These are phyloP conservation scores for Catenaria anguillulae DNA, from an alignment of 371 early-diverging fungal genomes.

Conservation along the genomic window DNA sequence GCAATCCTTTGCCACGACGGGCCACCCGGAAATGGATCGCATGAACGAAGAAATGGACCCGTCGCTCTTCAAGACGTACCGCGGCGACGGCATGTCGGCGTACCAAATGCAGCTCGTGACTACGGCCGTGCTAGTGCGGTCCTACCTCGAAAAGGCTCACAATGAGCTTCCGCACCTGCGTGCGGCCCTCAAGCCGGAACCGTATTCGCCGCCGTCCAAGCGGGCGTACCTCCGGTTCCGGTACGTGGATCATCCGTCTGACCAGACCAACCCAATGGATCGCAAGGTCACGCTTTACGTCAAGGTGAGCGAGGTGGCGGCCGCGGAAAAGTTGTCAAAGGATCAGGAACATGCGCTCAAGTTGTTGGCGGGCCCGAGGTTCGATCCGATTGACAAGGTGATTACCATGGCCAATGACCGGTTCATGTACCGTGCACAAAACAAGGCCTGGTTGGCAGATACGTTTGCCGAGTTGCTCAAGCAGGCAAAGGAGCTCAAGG, in stretches of 20 bases:
- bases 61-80: not conserved
- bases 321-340: conserved; percentile 20
- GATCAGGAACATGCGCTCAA: conserved; percentile 40
- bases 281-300: conserved; percentile 44
- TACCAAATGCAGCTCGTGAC: not conserved
- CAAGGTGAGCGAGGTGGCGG: conserved; percentile 27
- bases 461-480: conserved; percentile 33
- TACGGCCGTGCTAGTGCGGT: conserved; percentile 21
- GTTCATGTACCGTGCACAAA: conserved; percentile 46
- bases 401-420: conserved; percentile 43
- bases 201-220: conserved; percentile 36
- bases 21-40: not conserved
- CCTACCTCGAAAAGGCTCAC: conserved; percentile 45
- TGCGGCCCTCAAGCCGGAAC: conserved; percentile 12
- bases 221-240: conserved; percentile 41
- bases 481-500: conserved; percentile 38
- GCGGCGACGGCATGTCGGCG: not conserved
- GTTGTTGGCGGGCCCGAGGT: conserved; percentile 41
- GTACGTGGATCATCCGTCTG: conserved; percentile 37
- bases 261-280: conserved; percentile 40
- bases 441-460: conserved; percentile 48
- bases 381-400: conserved; percentile 31
- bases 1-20: not conserved
- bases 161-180: conserved; percentile 46
- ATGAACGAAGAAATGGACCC: not conserved